Percentiles rank a stretch among this genome's conserved stretches.
phyloP scores from a whole-genome alignment of 139 green algal species.

The Chlorokybus atmophyticus region DNA sequence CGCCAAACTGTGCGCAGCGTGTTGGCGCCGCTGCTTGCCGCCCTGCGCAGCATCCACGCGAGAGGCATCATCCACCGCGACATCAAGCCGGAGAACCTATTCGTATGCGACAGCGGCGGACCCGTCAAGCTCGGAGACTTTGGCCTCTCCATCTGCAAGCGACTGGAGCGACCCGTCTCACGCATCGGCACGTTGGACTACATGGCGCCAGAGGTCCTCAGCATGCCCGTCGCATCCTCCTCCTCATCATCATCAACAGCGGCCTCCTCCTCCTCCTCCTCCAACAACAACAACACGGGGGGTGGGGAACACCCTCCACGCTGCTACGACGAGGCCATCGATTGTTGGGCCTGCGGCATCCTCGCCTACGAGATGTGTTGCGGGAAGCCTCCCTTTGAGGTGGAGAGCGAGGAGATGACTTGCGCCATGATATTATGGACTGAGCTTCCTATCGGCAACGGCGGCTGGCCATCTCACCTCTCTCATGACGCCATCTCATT shows the following conservation, averaged over 20 bases:
- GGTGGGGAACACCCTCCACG: background rate
- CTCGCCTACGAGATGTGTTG: constrained; percentile 67
- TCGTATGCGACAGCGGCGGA: background rate
- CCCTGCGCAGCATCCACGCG: constrained; percentile 48
- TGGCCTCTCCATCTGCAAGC: constrained; percentile 44
- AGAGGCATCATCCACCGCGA: constrained; percentile 46
- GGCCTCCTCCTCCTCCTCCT: too few relatives aligned
- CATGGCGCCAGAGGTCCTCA: constrained; percentile 49
- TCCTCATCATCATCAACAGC: background rate
- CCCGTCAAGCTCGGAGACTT: constrained; percentile 40
- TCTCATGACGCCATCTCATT: constrained; percentile 7
- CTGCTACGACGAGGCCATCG: constrained; percentile 3
- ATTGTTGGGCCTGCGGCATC: constrained; percentile 37
- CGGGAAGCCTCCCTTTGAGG: constrained; percentile 56
- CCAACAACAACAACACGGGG: background rate
- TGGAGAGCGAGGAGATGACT: constrained; percentile 28
- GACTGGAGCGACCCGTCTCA: constrained; percentile 37
- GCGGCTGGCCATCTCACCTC: background rate
- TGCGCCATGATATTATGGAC: constrained; percentile 34
- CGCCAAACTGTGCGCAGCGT: constrained; percentile 33
- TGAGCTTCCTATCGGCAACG: background rate
- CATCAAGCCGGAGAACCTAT: constrained; percentile 29
- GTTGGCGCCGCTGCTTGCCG: constrained; percentile 46
- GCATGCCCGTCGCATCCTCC: constrained; percentile 1
- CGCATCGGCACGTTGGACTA: constrained; percentile 50